Evolutionary conservation across 169 alveolate species (phyloP).

Genomic region (Plasmodium gallinaceum): DNA sequence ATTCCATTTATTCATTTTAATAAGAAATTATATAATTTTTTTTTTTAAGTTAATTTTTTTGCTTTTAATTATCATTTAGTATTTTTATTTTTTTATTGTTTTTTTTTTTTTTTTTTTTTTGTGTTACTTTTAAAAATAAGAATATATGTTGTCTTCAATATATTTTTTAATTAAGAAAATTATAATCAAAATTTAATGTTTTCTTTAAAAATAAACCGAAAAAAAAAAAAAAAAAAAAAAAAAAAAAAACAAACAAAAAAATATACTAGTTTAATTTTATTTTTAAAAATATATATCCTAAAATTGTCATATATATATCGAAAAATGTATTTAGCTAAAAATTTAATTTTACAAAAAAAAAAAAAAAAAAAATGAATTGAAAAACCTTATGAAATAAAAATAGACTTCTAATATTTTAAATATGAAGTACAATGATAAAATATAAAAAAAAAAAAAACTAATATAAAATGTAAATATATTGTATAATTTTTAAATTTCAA

Average conservation of each 20-base stretch:
- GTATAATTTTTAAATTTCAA: background rate
- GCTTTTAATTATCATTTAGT: background rate
- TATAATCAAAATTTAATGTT: slow-evolving; percentile 23
- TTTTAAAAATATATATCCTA: slow-evolving; percentile 54
- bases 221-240: slow-evolving; percentile 19
- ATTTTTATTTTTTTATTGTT: background rate
- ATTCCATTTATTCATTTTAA: too few relatives aligned
- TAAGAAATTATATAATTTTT: too few relatives aligned
- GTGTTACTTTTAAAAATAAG: background rate
- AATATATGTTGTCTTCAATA: background rate
- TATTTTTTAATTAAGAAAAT: slow-evolving; percentile 33
- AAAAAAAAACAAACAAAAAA: slow-evolving; percentile 10
- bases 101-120: background rate
- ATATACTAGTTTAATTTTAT: slow-evolving; percentile 6
- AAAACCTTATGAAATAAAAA: slow-evolving; percentile 25
- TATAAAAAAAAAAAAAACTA: background rate
- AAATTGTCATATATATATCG: slow-evolving; percentile 3
- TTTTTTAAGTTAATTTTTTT: too few relatives aligned
- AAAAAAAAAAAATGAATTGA: too few relatives aligned
- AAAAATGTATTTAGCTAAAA: slow-evolving; percentile 1
- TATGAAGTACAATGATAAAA: slow-evolving; percentile 34
- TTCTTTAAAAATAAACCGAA: slow-evolving; percentile 34
- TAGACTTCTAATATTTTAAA: slow-evolving; percentile 58
- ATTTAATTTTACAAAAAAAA: slow-evolving; percentile 67
- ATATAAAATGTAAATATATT: slow-evolving; percentile 20